Base-by-base conservation (phyloP, 192 early-diverging fungal species). In the Coemansia sp. region DNA sequence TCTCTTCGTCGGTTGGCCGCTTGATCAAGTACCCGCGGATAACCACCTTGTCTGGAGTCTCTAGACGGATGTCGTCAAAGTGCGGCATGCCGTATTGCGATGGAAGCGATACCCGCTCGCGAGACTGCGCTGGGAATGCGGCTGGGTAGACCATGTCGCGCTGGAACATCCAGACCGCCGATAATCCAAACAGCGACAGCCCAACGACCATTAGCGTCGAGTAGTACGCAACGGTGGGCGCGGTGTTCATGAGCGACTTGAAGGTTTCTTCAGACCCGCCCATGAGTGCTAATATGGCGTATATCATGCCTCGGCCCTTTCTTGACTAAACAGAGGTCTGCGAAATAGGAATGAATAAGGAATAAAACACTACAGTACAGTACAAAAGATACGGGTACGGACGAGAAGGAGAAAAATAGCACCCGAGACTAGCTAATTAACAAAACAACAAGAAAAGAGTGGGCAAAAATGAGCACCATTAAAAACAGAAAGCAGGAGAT, bases 21-120 rank as follows among this genome's bases (percentile, higher is more conserved):
- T 86, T 85, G 66, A 95, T 97, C 65, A 92, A 66, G 76, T 95
- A 97, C 2, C 88, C 91, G 41, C 85, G 87, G 61, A 98, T 86
- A 55, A 88, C 81, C 43, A 97, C 90, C 34, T 87, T 87, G 79
- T 98, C 96, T 28, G 87, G 86, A 11, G 96, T 94, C 53, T 73
- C 87, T 59, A 98, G 78, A 2, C 79, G 83, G 8, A 93, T 76
- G 17, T 91, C 89, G 57, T 91, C 89, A 70, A 90, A 86, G 65
- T 88, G 83, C 41, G 89, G 87, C 75, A 93, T 79, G 4, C 81
- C 87, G 73, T 81, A 90, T 28, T 91, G 86, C 34, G 89, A 90
- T 18, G 91, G 91, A 57, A 89, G 86, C 22, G 88, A 80, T 56
- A 80, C 79, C 35, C 76, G 57, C 43, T 78, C 76, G 41, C 81